Evolutionary conservation across 129 eudicot genomes (phyloP).

Genomic region (Flaveria ramosissima): DNA sequence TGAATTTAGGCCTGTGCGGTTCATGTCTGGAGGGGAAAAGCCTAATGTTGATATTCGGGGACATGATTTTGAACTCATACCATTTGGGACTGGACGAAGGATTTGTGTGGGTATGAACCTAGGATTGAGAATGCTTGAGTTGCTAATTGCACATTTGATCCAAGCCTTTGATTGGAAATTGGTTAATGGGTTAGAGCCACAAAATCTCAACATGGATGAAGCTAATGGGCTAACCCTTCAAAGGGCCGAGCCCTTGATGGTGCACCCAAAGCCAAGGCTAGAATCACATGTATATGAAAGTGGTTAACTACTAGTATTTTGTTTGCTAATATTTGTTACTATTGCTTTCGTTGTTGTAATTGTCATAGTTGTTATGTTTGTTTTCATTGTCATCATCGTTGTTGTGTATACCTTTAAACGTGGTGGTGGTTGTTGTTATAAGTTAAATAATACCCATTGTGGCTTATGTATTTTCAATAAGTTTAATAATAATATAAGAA

Average conservation of each 20-base stretch:
- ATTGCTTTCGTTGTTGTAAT: too few species aligned
- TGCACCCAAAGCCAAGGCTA: slow-evolving; percentile 64
- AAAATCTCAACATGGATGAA: slow-evolving; percentile 70
- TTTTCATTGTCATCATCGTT: too few species aligned
- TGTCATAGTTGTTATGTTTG: too few species aligned
- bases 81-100: slow-evolving; percentile 80
- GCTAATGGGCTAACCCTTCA: slow-evolving; percentile 85
- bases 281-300: slow-evolving; percentile 40
- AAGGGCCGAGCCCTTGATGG: slow-evolving; percentile 64
- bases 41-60: slow-evolving; percentile 55
- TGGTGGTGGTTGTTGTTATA: too few species aligned
- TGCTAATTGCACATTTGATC: slow-evolving; percentile 62
- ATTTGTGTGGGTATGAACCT: slow-evolving; percentile 81
- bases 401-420: too few species aligned
- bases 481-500: too few species aligned
- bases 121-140: slow-evolving; percentile 74
- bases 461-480: too few species aligned
- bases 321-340: too few species aligned
- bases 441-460: too few species aligned
- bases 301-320: background rate
- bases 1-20: too few species aligned
- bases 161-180: slow-evolving; percentile 69
- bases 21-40: slow-evolving; percentile 56
- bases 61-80: slow-evolving; percentile 69
- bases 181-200: slow-evolving; percentile 41